Evolutionary conservation across 768 basidiomycete genomes (phyloP).

Genomic region (Xerocomus spinulosus): DNA sequence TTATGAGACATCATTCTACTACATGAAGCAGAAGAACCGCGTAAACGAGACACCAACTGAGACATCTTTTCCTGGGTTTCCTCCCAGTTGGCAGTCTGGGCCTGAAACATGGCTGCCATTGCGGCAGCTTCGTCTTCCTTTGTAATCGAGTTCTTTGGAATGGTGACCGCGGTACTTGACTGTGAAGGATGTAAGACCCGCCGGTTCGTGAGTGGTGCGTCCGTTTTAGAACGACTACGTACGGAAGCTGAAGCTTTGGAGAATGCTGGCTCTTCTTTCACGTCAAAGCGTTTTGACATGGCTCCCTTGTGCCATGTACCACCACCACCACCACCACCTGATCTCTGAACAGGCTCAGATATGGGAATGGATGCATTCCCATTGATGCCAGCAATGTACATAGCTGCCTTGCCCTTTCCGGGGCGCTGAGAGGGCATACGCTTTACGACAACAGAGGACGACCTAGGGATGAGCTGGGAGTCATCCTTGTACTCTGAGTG

Average conservation of each 20-base stretch:
- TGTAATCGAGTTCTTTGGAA: constrained; percentile 41
- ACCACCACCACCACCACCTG: constrained; percentile 34
- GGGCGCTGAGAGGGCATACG: constrained; percentile 79
- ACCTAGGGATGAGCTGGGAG: constrained; percentile 85
- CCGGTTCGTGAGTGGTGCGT: constrained; percentile 15
- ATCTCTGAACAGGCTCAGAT: constrained; percentile 43
- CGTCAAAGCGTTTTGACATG: constrained; percentile 89
- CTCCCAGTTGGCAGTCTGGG: constrained; percentile 93
- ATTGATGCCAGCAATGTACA: constrained; percentile 59
- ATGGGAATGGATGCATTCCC: constrained; percentile 38
- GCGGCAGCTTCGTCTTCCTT: constrained; percentile 87
- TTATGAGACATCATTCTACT: constrained; percentile 74
- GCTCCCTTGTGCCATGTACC: constrained; percentile 63
- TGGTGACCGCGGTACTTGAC: constrained; percentile 32
- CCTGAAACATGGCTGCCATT: constrained; percentile 97
- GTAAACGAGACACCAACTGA: constrained; percentile 78
- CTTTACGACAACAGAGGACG: constrained; percentile 90
- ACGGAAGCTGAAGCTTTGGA: constrained; percentile 22
- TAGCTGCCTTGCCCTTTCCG: constrained; percentile 76
- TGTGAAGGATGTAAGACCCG: constrained; percentile 28
- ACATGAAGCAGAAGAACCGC: constrained; percentile 53
- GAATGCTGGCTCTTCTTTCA: constrained; percentile 56
- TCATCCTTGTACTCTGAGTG: constrained; percentile 86
- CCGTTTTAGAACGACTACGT: constrained; percentile 32
- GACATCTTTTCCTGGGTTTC: constrained; percentile 99